phyloP scores from a whole-genome alignment of 257 asterid genomes.

The Jacaranda mimosifolia region DNA sequence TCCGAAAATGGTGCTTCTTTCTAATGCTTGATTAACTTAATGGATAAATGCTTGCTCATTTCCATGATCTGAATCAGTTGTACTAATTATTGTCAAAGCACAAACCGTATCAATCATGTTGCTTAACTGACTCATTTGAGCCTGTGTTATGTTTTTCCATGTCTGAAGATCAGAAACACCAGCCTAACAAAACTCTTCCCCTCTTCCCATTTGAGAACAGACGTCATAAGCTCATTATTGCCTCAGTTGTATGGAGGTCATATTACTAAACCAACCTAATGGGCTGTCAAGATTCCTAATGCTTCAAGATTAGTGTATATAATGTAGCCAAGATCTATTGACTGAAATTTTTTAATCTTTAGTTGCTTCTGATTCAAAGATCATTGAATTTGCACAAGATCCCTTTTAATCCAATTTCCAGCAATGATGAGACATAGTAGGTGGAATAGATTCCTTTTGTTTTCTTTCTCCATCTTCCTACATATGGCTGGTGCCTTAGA shows the following conservation, averaged over 20 bases:
- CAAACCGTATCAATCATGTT: not conserved
- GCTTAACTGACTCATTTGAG: not conserved
- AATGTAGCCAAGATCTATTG: not conserved
- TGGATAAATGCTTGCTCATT: no score
- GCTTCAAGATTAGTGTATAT: conserved; percentile 5
- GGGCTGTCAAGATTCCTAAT: conserved; percentile 36
- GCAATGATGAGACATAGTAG: no score
- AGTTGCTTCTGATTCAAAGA: not conserved
- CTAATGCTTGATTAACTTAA: no score
- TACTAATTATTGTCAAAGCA: not conserved
- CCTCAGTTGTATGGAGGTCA: no score
- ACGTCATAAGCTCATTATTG: no score
- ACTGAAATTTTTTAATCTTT: not conserved
- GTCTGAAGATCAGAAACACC: not conserved
- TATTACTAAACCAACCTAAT: not conserved
- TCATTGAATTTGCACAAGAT: no score
- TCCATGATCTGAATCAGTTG: no score
- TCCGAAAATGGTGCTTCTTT: no score
- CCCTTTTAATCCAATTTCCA: no score
- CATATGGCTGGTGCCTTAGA: not conserved
- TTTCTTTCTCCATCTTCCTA: no score
- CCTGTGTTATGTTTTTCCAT: not conserved
- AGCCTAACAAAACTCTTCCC: not conserved
- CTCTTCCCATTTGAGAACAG: no score
- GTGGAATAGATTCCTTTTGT: no score